Base-by-base conservation (phyloP, 164 flowering plant species). In the Hamamelis virginiana region DNA sequence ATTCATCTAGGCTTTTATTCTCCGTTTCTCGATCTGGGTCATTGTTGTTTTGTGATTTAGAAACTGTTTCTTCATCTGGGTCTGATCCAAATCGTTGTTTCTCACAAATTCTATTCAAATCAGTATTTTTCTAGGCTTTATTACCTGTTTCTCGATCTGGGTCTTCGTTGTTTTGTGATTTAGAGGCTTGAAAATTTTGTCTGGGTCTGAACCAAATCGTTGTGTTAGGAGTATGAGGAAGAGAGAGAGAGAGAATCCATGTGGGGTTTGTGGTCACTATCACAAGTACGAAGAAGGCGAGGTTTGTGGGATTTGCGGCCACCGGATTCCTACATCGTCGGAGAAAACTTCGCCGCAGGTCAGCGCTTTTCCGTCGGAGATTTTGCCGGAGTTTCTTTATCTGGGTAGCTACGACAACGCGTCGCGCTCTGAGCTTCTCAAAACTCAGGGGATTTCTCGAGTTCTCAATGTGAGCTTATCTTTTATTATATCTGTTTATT, bases 211-310 rank as follows among this genome's bases (percentile, higher is more conserved):
- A 21, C 63, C 38, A 9, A 13, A 14, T 2, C 21, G 25, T 14
- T 15, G 43, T 38, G 33, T 16, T 5, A 45, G 19, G 13, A 67
- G 26, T 18, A 91, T 90, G 97, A 87, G 97, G 89, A 95, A 95
- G 82, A 84, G 98, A 76, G 98, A 91, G 82, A 82, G 98, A 64
- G 98, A 95, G 67, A 91, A 95, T 77, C 98, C 98, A 0, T 95
- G 98, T 67, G 91, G 82, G 64, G 82, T 95, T 60, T 94, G 98
- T 72, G 97, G 98, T 59, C 98, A 95, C 79, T 95, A 92, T 79
- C 98, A 95, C 90, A 91, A 95, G 74, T 91, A 88, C 71, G 97
- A 92, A 67, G 93, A 88, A 77, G 98, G 97, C 0, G 97, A 92
- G 72, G 86, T 88, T 38, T 95, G 98, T 69, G 92, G 91, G 62